Base-by-base conservation (phyloP, 106 monocot genomes). In the Dioscorea zingiberensis region DNA sequence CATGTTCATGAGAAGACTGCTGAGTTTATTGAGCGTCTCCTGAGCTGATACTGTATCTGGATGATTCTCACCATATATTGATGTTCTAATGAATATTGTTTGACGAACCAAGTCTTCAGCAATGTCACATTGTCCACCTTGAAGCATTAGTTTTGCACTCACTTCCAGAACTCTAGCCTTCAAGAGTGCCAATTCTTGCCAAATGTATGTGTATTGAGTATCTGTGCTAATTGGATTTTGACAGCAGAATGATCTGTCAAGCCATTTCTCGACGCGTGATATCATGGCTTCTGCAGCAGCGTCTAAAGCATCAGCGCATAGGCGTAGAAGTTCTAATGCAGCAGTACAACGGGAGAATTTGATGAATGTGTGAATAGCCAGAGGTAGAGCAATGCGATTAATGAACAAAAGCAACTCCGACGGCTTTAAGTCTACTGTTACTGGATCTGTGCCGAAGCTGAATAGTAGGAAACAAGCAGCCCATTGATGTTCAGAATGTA, bases 41-140 rank as follows among this genome's bases (percentile, higher is more conserved):
- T 95, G 95, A 67, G 95, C 95, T 64, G 91, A 87, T 64, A 95
- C 62, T 38, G 95, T 91, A 26, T 85, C 87, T 2, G 69, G 71
- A 85, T 95, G 91, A 48, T 71, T 65, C 47, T 91, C 91, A 2
- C 95, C 94, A 64, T 85, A 85, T 85, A 95, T 95, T 47, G 91
- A 87, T 16, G 91, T 95, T 65, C 95, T 77, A 25, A 95, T 95
- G 62, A 85, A 91, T 38, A 95, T 88, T 58, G 87, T 91, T 25
- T 91, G 88, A 74, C 95, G 75, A 69, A 91, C 87, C 13, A 94
- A 73, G 65, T 94, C 94, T 55, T 94, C 94, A 1, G 83, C 94
- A n/a, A 65, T 83, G 49, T 95, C 91, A 11, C 88, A 95, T 67
- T 79, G 76, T 57, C 95, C 95, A 48, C 91, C 95, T 73, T 83